These are phyloP conservation scores for Pseudogymnoascus sp. DNA, from an alignment of 2,329 filamentous ascomycete genomes.

Conservation along the genomic window DNA sequence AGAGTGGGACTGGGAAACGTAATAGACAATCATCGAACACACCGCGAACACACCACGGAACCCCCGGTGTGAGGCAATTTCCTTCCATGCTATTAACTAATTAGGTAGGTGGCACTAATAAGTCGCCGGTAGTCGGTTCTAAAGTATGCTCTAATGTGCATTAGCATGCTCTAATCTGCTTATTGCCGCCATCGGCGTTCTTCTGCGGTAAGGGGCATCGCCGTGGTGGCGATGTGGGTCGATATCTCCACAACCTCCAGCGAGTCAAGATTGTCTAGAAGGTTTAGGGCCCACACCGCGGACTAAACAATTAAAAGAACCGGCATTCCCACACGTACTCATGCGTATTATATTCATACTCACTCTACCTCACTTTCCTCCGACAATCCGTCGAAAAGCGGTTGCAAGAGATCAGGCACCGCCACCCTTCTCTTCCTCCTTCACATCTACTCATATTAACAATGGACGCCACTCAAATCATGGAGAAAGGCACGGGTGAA, in stretches of 20 bases:
- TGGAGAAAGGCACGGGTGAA: not conserved
- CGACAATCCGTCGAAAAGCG: not conserved
- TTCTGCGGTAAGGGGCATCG: not conserved
- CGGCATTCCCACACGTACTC: not conserved
- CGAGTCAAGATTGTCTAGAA: constrained; percentile 5
- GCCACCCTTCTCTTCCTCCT: not conserved
- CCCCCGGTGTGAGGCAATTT: constrained; percentile 4
- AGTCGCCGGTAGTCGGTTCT: not conserved
- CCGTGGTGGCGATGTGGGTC: constrained; percentile 7
- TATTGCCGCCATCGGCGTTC: not conserved
- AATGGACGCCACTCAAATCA: not conserved
- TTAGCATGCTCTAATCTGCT: not conserved
- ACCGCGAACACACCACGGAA: not conserved
- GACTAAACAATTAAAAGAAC: constrained; percentile 3
- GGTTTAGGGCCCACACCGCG: not conserved
- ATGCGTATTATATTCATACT: not conserved
- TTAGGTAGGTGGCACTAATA: not conserved
- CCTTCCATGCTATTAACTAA: constrained; percentile 1
- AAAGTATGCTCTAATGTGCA: not conserved
- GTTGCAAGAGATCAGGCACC: not conserved
- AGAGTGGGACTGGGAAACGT: constrained; percentile 4
- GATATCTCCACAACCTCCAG: constrained; percentile 1
- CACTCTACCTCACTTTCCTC: not conserved
- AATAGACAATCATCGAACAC: not conserved
- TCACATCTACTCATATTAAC: not conserved